phyloP scores from a whole-genome alignment of 345 rosid genomes.

The Aquilaria yunnanensis region DNA sequence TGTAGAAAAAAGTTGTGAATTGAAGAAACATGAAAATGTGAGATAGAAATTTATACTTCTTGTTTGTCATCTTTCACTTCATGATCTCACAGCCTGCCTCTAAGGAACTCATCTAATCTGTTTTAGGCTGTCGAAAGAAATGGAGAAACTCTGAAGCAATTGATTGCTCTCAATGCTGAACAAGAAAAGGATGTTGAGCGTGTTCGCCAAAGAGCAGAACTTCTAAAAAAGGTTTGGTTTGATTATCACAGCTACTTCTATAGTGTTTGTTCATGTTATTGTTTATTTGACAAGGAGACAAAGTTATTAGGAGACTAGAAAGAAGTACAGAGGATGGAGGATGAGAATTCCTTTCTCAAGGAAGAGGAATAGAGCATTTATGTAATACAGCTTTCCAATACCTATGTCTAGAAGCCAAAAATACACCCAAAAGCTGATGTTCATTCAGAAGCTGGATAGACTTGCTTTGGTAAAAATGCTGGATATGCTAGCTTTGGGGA shows the following conservation, averaged over 20 bases:
- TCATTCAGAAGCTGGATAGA: too few species aligned
- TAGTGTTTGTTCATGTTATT: too few species aligned
- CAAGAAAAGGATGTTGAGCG: slow-evolving; percentile 91
- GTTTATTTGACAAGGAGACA: too few species aligned
- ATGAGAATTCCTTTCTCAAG: too few species aligned
- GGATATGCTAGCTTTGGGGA: too few species aligned
- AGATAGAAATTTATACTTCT: slow-evolving; percentile 10
- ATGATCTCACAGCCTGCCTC: slow-evolving; percentile 2
- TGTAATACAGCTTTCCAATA: too few species aligned
- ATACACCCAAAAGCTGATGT: too few species aligned
- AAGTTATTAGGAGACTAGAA: too few species aligned
- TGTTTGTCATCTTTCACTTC: not conserved
- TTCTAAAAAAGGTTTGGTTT: slow-evolving; percentile 52
- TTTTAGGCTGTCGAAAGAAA: slow-evolving; percentile 64
- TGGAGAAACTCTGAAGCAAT: slow-evolving; percentile 68
- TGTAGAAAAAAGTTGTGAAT: slow-evolving; percentile 67
- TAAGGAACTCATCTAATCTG: slow-evolving; percentile 6
- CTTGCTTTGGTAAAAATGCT: too few species aligned
- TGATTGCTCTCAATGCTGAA: slow-evolving; percentile 67
- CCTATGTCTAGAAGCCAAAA: too few species aligned
- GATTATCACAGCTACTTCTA: not conserved
- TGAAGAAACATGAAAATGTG: slow-evolving; percentile 62
- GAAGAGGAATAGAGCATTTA: too few species aligned
- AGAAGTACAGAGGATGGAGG: too few species aligned
- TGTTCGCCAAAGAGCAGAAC: slow-evolving; percentile 71